Base-by-base conservation (phyloP, 202 grass and related monocot species). In the Carex sylvatica region DNA sequence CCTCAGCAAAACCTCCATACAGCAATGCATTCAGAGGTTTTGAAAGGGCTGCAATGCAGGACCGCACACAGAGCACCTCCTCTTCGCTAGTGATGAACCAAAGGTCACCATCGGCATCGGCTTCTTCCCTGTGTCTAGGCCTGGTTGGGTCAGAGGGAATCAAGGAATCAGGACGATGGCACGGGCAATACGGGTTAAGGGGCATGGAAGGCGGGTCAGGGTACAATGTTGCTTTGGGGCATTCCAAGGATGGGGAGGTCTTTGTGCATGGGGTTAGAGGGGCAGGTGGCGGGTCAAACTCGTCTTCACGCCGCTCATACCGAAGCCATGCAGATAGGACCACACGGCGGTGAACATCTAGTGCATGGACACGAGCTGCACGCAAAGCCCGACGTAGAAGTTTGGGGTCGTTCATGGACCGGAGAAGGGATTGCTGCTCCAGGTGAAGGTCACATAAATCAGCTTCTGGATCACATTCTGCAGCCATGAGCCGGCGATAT, bases 271-370 rank as follows among this genome's bases (percentile, higher is more conserved):
- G 44, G 44, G 86, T 85, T 28, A 98, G 89, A 9, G 85, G 84
- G 3, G 89, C 69, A 15, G 88, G 89, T 15, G 60, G 23, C 0
- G 96, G 92, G 24, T 91, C 85, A 82, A 98, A 78, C 88, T 93
- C 89, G 78, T 98, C 92, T 75, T 98, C 92, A 53, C 91, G 92
- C 65, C 96, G 89, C 86, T 95, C 91, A 54, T 88, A 89, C 26
- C 96, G 93, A 42, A 98, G 91, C 96, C 91, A 98, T 15, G 92
- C 92, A 35, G 96, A 86, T 61, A 98, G 89, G 59, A 98, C 96
- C 28, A 91, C 83, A 83, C 92, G 96, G 18, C 86, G 87, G 76
- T 95, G 96, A 9, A 91, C 80, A 49, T 95, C 84, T 60, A 73
- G 56, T 51, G 91, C 96, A 75, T 98, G 92, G 61, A 90, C 76